Percentiles rank a stretch among this genome's conserved stretches.
Evolutionary conservation across 441 rosid species (phyloP).

Genomic region (Erodium trifolium): DNA sequence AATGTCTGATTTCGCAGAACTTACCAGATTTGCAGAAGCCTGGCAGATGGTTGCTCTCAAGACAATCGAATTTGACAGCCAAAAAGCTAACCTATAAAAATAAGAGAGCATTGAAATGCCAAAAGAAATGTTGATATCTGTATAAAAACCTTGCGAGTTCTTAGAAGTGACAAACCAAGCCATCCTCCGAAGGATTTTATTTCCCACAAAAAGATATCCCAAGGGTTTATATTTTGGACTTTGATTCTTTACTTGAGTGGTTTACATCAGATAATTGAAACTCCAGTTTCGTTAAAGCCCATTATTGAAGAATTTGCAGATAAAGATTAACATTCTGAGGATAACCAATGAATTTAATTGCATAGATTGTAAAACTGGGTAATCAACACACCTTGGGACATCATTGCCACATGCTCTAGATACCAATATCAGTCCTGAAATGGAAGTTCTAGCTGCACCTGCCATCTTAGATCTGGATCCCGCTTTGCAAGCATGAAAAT

Average conservation of each 20-base stretch:
- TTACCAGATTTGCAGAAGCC: conserved; percentile 26
- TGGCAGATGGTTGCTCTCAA: conserved; percentile 64
- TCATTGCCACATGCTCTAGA: conserved; percentile 97
- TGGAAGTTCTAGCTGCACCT: conserved; percentile 69
- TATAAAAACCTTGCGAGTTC: conserved; percentile 5
- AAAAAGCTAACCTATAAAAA: conserved; percentile 74
- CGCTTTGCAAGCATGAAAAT: conserved; percentile 66
- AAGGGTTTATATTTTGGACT: background rate
- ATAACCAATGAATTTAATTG: background rate
- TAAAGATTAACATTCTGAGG: background rate
- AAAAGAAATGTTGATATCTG: conserved; percentile 7
- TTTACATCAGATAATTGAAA: background rate
- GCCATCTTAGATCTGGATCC: conserved; percentile 49
- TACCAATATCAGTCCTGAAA: conserved; percentile 70
- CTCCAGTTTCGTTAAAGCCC: background rate
- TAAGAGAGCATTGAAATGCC: conserved; percentile 15
- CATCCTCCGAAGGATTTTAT: background rate
- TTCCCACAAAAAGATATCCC: no score
- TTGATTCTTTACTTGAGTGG: background rate
- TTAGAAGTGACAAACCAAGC: background rate
- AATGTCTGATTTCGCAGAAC: conserved; percentile 29
- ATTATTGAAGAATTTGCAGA: conserved; percentile 4
- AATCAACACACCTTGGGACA: conserved; percentile 64
- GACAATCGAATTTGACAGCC: conserved; percentile 81
- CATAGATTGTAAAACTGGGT: background rate